A percentile compares a stretch with the other conserved stretches of the same genome.
Conservation (phyloP, 179 eudicot species). For the Beta macrorhiza region DNA sequence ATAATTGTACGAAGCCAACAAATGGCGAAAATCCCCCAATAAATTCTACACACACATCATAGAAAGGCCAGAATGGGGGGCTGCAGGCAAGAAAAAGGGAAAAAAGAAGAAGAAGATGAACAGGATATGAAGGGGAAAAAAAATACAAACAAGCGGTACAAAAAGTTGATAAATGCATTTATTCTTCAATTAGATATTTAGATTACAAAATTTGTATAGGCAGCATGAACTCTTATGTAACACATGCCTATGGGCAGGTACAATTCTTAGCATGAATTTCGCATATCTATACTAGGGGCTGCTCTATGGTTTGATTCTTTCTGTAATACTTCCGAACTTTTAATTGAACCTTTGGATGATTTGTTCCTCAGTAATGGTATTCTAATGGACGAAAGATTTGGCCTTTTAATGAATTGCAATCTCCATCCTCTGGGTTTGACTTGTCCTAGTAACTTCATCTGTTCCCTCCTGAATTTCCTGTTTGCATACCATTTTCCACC, state of each 20-base stretch:
- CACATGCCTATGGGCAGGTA: background rate
- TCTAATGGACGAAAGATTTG: constrained; percentile 43
- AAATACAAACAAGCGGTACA: background rate
- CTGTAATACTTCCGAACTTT: constrained; percentile 39
- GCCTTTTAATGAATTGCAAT: constrained; percentile 51
- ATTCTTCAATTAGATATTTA: background rate
- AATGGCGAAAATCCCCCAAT: too few species aligned
- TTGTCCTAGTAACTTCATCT: constrained; percentile 81
- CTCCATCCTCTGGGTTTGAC: constrained; percentile 70
- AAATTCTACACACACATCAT: too few species aligned
- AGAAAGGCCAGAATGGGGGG: background rate
- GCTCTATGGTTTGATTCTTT: constrained; percentile 42
- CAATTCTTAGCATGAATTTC: constrained; percentile 19
- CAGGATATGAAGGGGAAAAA: background rate
- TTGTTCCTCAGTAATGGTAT: constrained; percentile 46
- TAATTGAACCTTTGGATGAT: constrained; percentile 38
- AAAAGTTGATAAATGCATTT: background rate
- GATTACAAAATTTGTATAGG: constrained; percentile 6
- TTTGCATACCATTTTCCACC: constrained; percentile 88
- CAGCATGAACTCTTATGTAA: background rate
- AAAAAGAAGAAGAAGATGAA: background rate
- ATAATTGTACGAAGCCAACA: too few species aligned
- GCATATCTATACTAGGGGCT: constrained; percentile 30
- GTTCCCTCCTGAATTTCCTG: constrained; percentile 70
- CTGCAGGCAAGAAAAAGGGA: background rate